Evolutionary conservation across 2,329 filamentous ascomycete species (phyloP), one percentile per base, ranked within the genome.

Genomic region (Pseudomassariella vexata): DNA sequence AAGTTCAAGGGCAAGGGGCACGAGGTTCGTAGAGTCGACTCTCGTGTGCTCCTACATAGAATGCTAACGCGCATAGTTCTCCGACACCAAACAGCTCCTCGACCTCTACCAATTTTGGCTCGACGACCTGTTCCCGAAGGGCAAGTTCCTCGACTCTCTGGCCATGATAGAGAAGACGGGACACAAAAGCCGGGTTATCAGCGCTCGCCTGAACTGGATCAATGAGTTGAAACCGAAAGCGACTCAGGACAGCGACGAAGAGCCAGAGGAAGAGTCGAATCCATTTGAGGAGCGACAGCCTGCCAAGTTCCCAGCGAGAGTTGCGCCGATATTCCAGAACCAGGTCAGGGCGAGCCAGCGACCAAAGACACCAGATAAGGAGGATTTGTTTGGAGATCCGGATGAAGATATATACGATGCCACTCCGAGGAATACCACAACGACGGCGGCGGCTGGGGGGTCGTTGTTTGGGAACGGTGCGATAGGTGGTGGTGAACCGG

Each of bases 61-160:
- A n/a, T n/a, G n/a, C n/a, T n/a, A n/a, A n/a, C n/a, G n/a, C 8
- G n/a, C 20, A 2, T 33, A 90, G 80, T 96, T 92, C 59, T 81
- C 83, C 12, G 92, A 98, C 53, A 77, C 88, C 9, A 75, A 81
- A 1, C 77, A 80, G 11, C 71, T 98, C 16, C 70, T 98, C 28
- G 86, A 85, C 16, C 85, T 94, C 54, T 98, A 96, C 54, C 92
- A 96, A 55, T 61, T 95, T 35, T 98, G 92, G 92, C 82, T 98
- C 2, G 90, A 98, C 59, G 88, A 95, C 51, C 68, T 98, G 9
- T 98, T 89, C 51, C 92, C 92, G 9, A 88, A 94, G 51, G 92
- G 90, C 5, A 90, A 88, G 50, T 98, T 98, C 50, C 74, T 85
- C 28, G 92, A 98, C 50, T 92, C 85, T 3, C 66, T 96, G 6